Percentiles rank a stretch among this genome's conserved stretches.
These are phyloP conservation scores for Saccharomycopsis fermentans DNA, from an alignment of 805 yeast species.

Conservation along the genomic window DNA sequence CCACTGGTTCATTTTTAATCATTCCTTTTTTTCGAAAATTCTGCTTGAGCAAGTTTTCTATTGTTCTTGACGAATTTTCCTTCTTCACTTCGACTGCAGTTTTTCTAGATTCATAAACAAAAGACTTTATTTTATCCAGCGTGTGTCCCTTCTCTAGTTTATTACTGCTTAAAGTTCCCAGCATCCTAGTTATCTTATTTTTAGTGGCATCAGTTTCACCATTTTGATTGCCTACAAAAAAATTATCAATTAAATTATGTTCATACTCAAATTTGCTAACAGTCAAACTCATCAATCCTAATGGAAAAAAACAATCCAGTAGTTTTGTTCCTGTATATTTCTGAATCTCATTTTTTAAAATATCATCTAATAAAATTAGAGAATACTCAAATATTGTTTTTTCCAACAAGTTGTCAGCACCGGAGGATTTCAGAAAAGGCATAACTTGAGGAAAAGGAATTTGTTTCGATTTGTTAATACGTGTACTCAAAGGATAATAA, in stretches of 20 bases:
- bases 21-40: neutral
- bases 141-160: neutral
- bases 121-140: neutral
- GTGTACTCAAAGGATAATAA: conserved; percentile 1
- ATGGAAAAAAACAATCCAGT: conserved; percentile 31
- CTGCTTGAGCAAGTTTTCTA: neutral
- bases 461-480: conserved; percentile 11
- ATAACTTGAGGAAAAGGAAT: conserved; percentile 7
- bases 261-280: conserved; percentile 45
- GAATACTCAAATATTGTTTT: conserved; percentile 25
- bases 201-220: neutral
- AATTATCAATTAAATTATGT: conserved; percentile 15
- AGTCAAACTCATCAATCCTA: conserved; percentile 40
- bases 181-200: neutral
- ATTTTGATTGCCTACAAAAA: conserved; percentile 2
- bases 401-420: conserved; percentile 19
- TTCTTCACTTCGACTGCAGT: neutral
- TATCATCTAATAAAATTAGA: conserved; percentile 32
- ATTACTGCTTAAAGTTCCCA: neutral
- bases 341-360: conserved; percentile 23
- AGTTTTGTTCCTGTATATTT: conserved; percentile 17
- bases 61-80: neutral
- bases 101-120: conserved; percentile 7
- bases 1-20: neutral
- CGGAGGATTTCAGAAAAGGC: neutral